phyloP scores from a whole-genome alignment of 192 early-diverging fungal species.

The Backusella luteola region DNA sequence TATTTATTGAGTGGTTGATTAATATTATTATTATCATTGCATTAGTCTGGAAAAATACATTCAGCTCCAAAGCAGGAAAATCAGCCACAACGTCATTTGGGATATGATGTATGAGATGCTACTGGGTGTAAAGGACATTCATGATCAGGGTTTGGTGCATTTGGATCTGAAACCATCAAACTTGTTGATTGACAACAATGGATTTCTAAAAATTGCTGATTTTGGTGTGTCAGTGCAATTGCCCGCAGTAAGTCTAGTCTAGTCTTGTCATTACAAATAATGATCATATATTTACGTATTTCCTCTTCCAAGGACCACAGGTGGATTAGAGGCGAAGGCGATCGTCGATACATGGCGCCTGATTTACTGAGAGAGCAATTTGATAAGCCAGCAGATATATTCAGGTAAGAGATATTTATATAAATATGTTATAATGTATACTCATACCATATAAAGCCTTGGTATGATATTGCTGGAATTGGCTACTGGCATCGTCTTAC shows the following conservation, averaged over 20 bases:
- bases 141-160: constrained; percentile 72
- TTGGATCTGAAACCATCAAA: constrained; percentile 91
- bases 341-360: constrained; percentile 90
- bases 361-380: constrained; percentile 74
- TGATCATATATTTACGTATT: background rate
- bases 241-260: constrained; percentile 50
- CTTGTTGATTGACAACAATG: constrained; percentile 67
- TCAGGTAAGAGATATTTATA: constrained; percentile 50
- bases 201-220: constrained; percentile 83
- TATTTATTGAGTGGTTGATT: too few relatives aligned
- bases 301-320: constrained; percentile 35
- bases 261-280: background rate
- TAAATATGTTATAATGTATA: background rate
- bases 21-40: too few relatives aligned
- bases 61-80: background rate
- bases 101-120: constrained; percentile 62
- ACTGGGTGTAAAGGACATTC: constrained; percentile 71
- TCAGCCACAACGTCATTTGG: constrained; percentile 60
- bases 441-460: constrained; percentile 51
- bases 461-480: constrained; percentile 91
- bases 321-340: constrained; percentile 68
- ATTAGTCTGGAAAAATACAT: constrained; percentile 20
- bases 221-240: constrained; percentile 79
- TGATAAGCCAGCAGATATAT: constrained; percentile 84
- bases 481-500: constrained; percentile 78